Conservation (phyloP, 2,329 filamentous ascomycete species). For the Elsinoe necatrix region DNA sequence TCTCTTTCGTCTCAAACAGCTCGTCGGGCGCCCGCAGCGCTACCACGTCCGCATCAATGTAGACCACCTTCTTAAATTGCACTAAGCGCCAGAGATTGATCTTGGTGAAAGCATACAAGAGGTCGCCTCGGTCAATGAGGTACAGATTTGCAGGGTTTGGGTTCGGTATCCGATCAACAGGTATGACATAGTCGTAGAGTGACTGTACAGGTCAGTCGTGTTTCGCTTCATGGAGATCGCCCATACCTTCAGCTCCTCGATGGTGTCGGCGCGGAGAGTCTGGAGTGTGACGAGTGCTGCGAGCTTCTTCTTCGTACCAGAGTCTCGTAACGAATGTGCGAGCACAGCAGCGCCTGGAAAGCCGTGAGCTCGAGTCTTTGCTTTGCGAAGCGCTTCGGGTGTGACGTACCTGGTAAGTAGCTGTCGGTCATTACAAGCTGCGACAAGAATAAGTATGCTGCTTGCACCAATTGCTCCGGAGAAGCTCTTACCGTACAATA, state of each 20-base stretch:
- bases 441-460: conserved; percentile 17
- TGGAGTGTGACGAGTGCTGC: conserved; percentile 77
- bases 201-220: conserved; percentile 42
- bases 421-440: conserved; percentile 87
- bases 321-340: conserved; percentile 88
- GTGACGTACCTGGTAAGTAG: conserved; percentile 73
- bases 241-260: conserved; percentile 66
- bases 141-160: conserved; percentile 70
- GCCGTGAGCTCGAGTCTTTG: not conserved
- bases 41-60: conserved; percentile 91
- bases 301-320: conserved; percentile 75
- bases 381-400: conserved; percentile 13
- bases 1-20: conserved; percentile 60
- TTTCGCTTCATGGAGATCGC: not conserved
- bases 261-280: conserved; percentile 62
- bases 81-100: conserved; percentile 87
- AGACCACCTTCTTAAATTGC: conserved; percentile 87
- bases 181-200: conserved; percentile 81
- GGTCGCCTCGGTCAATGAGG: conserved; percentile 83
- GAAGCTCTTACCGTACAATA: conserved; percentile 54
- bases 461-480: not conserved
- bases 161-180: conserved; percentile 72
- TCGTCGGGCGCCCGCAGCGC: conserved; percentile 85
- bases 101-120: conserved; percentile 92
- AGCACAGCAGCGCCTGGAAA: conserved; percentile 76